Evolutionary conservation across 805 yeast genomes (phyloP), one percentile per base, ranked within the genome.

Genomic region (Lachancea fermentati): DNA sequence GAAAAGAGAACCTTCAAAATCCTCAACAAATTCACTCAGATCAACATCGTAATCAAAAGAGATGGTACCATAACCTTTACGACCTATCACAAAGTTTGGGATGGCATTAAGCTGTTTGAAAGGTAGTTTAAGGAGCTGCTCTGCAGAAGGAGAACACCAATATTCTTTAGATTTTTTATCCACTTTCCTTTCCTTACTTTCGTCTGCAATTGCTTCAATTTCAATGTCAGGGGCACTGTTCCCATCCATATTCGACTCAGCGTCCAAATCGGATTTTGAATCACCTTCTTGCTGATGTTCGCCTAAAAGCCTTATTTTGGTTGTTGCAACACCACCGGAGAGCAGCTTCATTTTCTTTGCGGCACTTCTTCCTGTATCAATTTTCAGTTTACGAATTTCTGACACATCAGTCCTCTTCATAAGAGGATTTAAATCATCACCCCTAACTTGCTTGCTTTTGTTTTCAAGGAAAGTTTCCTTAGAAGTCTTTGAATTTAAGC

Each of bases 121-220:
- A 0, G 80, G 55, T 40, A 75, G 49, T 5, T 56, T 47, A 0
- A 69, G 47, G 2, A 85, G 63, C 22, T 73, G 76, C 2, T 63
- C 65, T 12, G 81, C 62, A 0, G 82, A 62, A 1, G 93, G 94
- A 0, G 81, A 69, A 45, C 85, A 77, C 88, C 91, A 85, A 51
- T 84, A 84, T 2, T 74, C 84, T 8, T 5, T 14, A 2, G 16
- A 9, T 29, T 39, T 19, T 9, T 4, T 14, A 30, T 19, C 6
- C 12, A 15, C 4, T 11, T 17, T 22, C 26, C 9, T 22, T 7
- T 11, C 11, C 7, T 7, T 11, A 7, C 26, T 11, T 7, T 11
- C 11, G 11, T 22, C 26, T 7, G 34, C 15, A 32, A 13, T 12
- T 16, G 13, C 8, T 34, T 9, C 9, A 13, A 19, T n/a, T 11